These are phyloP conservation scores for Leavenworthia alabamica DNA, from an alignment of 345 rosid genomes.

Conservation along the genomic window DNA sequence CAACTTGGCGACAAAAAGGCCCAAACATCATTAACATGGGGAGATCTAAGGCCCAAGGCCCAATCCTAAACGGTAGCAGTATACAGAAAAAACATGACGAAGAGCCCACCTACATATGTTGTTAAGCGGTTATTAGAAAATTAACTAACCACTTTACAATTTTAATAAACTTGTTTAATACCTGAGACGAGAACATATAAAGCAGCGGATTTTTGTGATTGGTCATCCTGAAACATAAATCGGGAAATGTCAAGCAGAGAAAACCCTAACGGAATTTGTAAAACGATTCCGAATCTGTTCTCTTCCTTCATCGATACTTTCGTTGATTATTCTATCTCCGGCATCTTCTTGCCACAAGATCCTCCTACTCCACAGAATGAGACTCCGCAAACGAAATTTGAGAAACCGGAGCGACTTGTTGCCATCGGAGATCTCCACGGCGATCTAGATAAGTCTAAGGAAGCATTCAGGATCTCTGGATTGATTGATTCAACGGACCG, in stretches of 20 bases:
- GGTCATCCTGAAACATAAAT: background rate
- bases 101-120: background rate
- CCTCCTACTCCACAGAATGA: constrained; percentile 14
- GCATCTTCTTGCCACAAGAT: constrained; percentile 45
- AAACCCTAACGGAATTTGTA: constrained; percentile 35
- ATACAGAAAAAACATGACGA: too few relatives aligned
- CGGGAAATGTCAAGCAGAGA: constrained; percentile 31
- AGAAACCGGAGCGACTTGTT: constrained; percentile 54
- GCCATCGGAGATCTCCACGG: constrained; percentile 94
- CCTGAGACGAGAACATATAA: background rate
- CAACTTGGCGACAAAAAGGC: background rate
- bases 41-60: background rate
- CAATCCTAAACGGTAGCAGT: background rate
- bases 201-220: too few relatives aligned
- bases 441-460: constrained; percentile 58
- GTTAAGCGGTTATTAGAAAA: too few relatives aligned
- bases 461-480: constrained; percentile 67
- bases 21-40: too few relatives aligned
- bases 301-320: constrained; percentile 78
- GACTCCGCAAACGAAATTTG: constrained; percentile 37
- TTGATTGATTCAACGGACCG: constrained; percentile 50
- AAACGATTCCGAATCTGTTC: constrained; percentile 40
- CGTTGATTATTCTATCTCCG: constrained; percentile 67
- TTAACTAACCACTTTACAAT: too few relatives aligned
- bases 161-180: background rate